phyloP scores from a whole-genome alignment of 257 asterid genomes.

The Lithospermum erythrorhizon region DNA sequence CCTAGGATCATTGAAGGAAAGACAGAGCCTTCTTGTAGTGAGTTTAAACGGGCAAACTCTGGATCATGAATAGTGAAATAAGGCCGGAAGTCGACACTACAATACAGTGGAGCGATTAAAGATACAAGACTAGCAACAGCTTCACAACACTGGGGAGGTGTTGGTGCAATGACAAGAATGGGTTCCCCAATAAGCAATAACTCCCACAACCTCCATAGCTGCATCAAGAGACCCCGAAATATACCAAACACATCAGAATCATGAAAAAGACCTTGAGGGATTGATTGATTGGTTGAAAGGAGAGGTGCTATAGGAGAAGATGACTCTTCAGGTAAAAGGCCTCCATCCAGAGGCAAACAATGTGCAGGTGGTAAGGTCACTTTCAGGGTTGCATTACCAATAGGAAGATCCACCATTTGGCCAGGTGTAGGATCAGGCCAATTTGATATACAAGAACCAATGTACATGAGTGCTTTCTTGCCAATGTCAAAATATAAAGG shows the following conservation, averaged over 20 bases:
- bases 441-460: slow-evolving; percentile 70
- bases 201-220: slow-evolving; percentile 98
- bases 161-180: slow-evolving; percentile 78
- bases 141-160: slow-evolving; percentile 93
- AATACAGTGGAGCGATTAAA: slow-evolving; percentile 84
- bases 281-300: slow-evolving; percentile 74
- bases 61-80: slow-evolving; percentile 96
- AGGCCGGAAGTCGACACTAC: slow-evolving; percentile 88
- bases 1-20: slow-evolving; percentile 89
- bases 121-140: slow-evolving; percentile 93
- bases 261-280: slow-evolving; percentile 91
- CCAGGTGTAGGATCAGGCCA: slow-evolving; percentile 93
- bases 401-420: slow-evolving; percentile 76
- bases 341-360: slow-evolving; percentile 78
- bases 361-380: slow-evolving; percentile 91
- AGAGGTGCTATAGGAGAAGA: slow-evolving; percentile 87
- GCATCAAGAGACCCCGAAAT: slow-evolving; percentile 77
- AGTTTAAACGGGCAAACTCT: slow-evolving; percentile 65
- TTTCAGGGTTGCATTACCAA: slow-evolving; percentile 79
- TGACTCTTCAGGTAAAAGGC: slow-evolving; percentile 64
- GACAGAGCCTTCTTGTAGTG: slow-evolving; percentile 53
- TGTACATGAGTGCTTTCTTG: slow-evolving; percentile 70
- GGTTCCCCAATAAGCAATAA: slow-evolving; percentile 88
- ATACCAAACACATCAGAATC: slow-evolving; percentile 93
- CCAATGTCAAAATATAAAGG: slow-evolving; percentile 93